Conservation (phyloP, 768 basidiomycete genomes). For the Naganishia kalamii region DNA sequence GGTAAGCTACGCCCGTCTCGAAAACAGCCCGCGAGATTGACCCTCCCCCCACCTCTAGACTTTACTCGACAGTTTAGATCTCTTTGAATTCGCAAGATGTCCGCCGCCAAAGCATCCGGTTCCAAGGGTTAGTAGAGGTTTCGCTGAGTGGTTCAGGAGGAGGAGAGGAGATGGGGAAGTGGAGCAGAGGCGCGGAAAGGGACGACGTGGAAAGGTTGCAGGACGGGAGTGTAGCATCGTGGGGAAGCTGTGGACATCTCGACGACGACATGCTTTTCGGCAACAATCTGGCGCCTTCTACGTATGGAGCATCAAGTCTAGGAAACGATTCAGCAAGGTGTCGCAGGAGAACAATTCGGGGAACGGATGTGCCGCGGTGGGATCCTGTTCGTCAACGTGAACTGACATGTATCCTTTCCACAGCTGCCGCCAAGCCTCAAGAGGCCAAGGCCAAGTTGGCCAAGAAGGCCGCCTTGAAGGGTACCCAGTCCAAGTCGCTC, state of each 20-base stretch:
- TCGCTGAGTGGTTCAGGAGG: neutral
- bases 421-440: conserved; percentile 44
- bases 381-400: neutral
- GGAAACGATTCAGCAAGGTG: no score
- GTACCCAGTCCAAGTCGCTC: conserved; percentile 64
- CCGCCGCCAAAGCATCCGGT: conserved; percentile 12
- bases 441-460: conserved; percentile 79
- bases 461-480: conserved; percentile 92
- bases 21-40: neutral
- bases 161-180: neutral
- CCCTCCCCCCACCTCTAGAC: neutral
- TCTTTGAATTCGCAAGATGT: conserved; percentile 17
- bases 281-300: no score
- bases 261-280: no score
- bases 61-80: conserved; percentile 15
- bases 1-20: neutral
- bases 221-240: no score
- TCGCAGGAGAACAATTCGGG: neutral
- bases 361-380: neutral
- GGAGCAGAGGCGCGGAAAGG: neutral
- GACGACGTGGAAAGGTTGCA: no score
- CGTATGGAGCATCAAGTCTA: no score
- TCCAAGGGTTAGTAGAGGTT: conserved; percentile 7
- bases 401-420: conserved; percentile 1
- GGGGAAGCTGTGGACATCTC: no score